phyloP scores from a whole-genome alignment of 805 yeast genomes.

The Starmerella scarabaei region DNA sequence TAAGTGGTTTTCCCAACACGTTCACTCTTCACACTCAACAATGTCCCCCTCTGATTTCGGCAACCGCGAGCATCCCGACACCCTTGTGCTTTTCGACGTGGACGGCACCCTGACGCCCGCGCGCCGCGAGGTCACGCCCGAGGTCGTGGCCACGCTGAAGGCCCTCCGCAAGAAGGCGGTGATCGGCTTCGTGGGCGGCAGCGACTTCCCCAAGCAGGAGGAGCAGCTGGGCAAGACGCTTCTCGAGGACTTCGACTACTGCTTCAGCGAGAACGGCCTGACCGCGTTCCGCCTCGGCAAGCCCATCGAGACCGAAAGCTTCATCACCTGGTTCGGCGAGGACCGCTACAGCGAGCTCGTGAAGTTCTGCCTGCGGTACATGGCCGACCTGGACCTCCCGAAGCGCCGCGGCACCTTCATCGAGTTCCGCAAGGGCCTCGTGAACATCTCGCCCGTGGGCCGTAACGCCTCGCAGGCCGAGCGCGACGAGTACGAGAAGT shows the following conservation, averaged over 20 bases:
- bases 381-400: conserved; percentile 79
- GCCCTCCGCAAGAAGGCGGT: conserved; percentile 83
- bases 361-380: conserved; percentile 72
- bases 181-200: conserved; percentile 96
- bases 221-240: conserved; percentile 85
- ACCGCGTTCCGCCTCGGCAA: conserved; percentile 91
- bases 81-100: conserved; percentile 87
- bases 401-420: conserved; percentile 96
- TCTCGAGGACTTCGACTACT: conserved; percentile 75
- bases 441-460: conserved; percentile 95
- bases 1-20: too few species aligned
- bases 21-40: not conserved
- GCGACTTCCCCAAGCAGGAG: conserved; percentile 83
- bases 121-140: conserved; percentile 51
- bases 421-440: conserved; percentile 99
- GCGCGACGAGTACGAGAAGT: conserved; percentile 84
- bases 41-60: conserved; percentile 44
- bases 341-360: conserved; percentile 82
- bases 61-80: conserved; percentile 57
- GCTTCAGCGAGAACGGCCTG: conserved; percentile 94
- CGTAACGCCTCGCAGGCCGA: conserved; percentile 93
- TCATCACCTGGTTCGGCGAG: conserved; percentile 91
- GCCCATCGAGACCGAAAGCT: conserved; percentile 82
- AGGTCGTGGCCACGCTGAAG: conserved; percentile 57
- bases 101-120: conserved; percentile 99